phyloP scores from a whole-genome alignment of 2,329 filamentous ascomycete species.

The Monosporascus sp. region DNA sequence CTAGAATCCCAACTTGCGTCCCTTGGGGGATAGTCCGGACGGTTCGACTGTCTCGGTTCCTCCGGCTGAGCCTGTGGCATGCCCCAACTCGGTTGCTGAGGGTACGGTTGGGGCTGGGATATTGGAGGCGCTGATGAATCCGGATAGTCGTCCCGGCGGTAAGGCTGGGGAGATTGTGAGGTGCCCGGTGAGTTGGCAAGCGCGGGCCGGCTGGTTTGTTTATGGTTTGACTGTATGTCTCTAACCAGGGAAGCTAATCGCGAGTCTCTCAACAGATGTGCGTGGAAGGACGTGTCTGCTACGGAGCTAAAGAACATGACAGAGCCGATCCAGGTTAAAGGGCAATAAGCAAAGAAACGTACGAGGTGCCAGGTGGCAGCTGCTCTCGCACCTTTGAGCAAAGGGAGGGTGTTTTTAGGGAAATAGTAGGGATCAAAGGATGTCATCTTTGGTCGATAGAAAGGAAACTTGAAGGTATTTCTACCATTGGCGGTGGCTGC shows the following conservation, averaged over 20 bases:
- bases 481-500: slow-evolving; percentile 24
- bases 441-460: slow-evolving; percentile 30
- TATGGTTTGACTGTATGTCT: slow-evolving; percentile 14
- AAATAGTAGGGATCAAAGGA: slow-evolving; percentile 28
- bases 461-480: slow-evolving; percentile 34
- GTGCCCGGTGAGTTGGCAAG: slow-evolving; percentile 6
- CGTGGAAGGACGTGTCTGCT: slow-evolving; percentile 16
- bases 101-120: neutral
- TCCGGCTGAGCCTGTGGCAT: slow-evolving; percentile 1
- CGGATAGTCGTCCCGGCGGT: neutral
- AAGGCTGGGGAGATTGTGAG: neutral
- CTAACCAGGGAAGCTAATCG: slow-evolving; percentile 16
- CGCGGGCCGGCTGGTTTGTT: slow-evolving; percentile 7
- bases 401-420: slow-evolving; percentile 15
- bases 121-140: slow-evolving; percentile 2
- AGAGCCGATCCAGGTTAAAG: slow-evolving; percentile 18
- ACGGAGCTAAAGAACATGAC: slow-evolving; percentile 26
- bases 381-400: slow-evolving; percentile 24
- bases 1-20: slow-evolving; percentile 12
- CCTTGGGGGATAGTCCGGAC: slow-evolving; percentile 2
- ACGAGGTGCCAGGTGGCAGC: slow-evolving; percentile 30
- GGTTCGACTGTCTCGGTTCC: neutral
- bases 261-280: slow-evolving; percentile 22
- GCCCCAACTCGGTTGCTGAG: neutral
- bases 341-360: slow-evolving; percentile 31